Evolutionary conservation across 441 rosid genomes (phyloP).

Genomic region (Erodium moschatum): DNA sequence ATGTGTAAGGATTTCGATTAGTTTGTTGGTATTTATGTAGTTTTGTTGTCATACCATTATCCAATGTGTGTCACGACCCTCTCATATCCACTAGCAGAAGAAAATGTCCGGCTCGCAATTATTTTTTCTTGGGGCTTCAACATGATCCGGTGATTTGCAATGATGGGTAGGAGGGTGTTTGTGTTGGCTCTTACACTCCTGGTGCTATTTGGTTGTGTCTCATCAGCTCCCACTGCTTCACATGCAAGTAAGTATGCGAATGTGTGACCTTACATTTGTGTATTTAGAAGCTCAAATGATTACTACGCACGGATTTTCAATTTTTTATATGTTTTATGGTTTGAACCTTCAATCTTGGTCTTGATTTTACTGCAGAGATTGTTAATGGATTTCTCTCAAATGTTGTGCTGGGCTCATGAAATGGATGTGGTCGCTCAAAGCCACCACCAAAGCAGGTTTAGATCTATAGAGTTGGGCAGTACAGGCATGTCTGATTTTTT

Average conservation of each 20-base stretch:
- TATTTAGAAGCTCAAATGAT: background rate
- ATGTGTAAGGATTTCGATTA: too few species aligned
- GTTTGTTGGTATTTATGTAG: too few species aligned
- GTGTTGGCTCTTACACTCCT: conserved; percentile 36
- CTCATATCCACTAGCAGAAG: too few species aligned
- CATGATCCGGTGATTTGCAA: conserved; percentile 12
- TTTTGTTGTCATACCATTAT: too few species aligned
- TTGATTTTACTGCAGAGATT: conserved; percentile 60
- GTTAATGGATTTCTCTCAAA: conserved; percentile 61
- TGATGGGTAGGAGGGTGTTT: conserved; percentile 31
- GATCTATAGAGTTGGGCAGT: conserved; percentile 35
- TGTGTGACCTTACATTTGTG: background rate
- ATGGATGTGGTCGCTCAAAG: conserved; percentile 75
- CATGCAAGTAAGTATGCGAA: conserved; percentile 59
- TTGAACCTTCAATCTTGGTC: too few species aligned
- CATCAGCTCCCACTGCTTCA: conserved; percentile 52
- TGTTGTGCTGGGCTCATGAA: conserved; percentile 44
- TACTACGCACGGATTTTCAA: too few species aligned
- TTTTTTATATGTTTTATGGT: too few species aligned
- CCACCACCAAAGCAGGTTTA: conserved; percentile 69
- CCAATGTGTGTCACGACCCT: too few species aligned
- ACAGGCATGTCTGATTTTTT: too few species aligned
- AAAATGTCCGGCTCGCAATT: too few species aligned
- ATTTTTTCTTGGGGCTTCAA: too few species aligned
- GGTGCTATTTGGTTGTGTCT: conserved; percentile 38